Base-by-base conservation (phyloP, 768 basidiomycete genomes). In the Rickenella mellea region DNA sequence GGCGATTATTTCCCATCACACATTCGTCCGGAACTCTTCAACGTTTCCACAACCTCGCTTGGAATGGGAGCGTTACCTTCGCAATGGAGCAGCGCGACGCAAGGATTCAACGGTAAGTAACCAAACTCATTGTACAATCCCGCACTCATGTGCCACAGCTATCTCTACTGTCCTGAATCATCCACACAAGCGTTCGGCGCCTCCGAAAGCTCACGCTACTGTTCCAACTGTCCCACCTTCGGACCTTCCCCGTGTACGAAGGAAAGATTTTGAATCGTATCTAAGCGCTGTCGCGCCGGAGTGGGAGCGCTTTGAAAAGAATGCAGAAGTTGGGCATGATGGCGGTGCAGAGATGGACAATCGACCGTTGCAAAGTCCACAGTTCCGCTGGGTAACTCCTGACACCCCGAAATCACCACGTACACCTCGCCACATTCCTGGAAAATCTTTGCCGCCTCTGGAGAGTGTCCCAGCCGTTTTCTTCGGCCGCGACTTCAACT, bases 141-240 rank as follows among this genome's bases (percentile, higher is more conserved):
- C 39, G 27, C 26, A 41, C 25, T 28, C 30, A 31, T 26, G 20
- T 27, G 28, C 15, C 36, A 11, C 58, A 96, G 93, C 91, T 28
- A 92, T 96, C 49, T 93, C 92, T 7, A 92, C 88, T 14, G 87
- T 96, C 21, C 74, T 96, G 40, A 92, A 92, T 53, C 91, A 85
- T 53, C 93, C 93, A 1, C 80, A 83, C 54, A 85, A 82, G 61
- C 74, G 70, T 27, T 81, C 84, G 37, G 82, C 84, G 6, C 90
- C 93, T 10, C 84, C 93, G 24, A 88, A 94, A 56, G 78, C 90
- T 0, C 87, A 93, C 50, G 85, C 90, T 1, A 61, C 79, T 0
- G 66, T 97, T 14, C 83, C 87, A 1, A 60, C 82, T 26, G 78
- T 80, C 2, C 73, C 74, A 2, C 76, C 81, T 6, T 81, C 83